phyloP scores from a whole-genome alignment of 495 filamentous ascomycete species.

The Xylona heveae region DNA sequence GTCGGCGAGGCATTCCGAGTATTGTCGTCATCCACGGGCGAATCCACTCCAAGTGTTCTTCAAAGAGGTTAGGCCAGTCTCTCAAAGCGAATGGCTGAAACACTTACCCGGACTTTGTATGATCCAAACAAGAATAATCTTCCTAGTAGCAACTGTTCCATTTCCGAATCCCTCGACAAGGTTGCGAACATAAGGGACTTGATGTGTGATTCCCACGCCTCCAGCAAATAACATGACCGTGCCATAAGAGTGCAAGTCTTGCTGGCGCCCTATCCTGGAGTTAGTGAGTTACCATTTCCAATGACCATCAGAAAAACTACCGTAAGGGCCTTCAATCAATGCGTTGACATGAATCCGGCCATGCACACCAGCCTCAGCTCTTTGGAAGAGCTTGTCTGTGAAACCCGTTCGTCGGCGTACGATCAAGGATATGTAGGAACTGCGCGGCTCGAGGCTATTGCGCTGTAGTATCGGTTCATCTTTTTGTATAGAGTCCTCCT shows the following conservation, averaged over 20 bases:
- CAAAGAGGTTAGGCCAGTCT: conserved; percentile 1
- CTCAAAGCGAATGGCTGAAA: background rate
- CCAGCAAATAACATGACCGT: conserved; percentile 73
- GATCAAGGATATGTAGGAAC: conserved; percentile 57
- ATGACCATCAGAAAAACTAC: conserved; percentile 1
- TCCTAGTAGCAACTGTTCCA: conserved; percentile 51
- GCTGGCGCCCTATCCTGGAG: conserved; percentile 28
- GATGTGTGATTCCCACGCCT: conserved; percentile 77
- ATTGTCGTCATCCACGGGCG: conserved; percentile 83
- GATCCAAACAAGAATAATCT: conserved; percentile 73
- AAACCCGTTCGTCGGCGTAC: conserved; percentile 63
- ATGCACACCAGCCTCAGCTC: conserved; percentile 34
- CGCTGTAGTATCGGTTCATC: conserved; percentile 31
- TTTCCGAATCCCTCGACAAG: conserved; percentile 47
- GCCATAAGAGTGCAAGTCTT: conserved; percentile 53
- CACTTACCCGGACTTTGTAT: conserved; percentile 42
- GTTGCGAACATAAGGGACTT: conserved; percentile 55
- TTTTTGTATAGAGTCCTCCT: conserved; percentile 24
- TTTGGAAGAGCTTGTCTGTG: conserved; percentile 53
- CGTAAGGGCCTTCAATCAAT: conserved; percentile 69
- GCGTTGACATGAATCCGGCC: conserved; percentile 37
- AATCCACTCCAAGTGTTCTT: conserved; percentile 77
- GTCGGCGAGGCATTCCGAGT: conserved; percentile 51
- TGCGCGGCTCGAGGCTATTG: conserved; percentile 29
- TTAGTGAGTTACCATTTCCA: background rate